phyloP scores from a whole-genome alignment of 768 basidiomycete species.

The Pleurotus platypus region DNA sequence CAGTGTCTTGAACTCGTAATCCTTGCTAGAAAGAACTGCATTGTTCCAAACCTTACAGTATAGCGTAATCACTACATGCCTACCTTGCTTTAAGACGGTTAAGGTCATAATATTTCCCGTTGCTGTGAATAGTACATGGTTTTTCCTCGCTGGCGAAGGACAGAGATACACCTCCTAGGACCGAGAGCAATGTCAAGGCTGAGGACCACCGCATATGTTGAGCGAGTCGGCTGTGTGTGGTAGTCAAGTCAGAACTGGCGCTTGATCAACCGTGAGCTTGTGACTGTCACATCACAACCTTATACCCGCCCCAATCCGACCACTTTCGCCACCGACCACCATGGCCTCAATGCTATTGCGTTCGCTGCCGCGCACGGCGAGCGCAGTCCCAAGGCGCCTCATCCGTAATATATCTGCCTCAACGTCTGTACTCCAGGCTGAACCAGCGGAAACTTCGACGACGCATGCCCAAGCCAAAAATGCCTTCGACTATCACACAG shows the following conservation, averaged over 20 bases:
- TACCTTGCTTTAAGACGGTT: slow-evolving; percentile 59
- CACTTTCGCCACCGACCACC: slow-evolving; percentile 25
- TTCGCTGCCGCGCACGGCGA: slow-evolving; percentile 49
- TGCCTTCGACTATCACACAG: slow-evolving; percentile 64
- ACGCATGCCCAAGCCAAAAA: slow-evolving; percentile 34
- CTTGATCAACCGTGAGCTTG: too few relatives aligned
- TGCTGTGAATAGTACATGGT: slow-evolving; percentile 57
- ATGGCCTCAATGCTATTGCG: slow-evolving; percentile 71
- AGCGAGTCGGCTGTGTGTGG: background rate
- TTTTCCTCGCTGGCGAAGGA: slow-evolving; percentile 33
- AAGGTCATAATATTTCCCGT: slow-evolving; percentile 64
- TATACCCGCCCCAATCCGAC: slow-evolving; percentile 34
- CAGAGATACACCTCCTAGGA: background rate
- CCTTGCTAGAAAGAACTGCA: slow-evolving; percentile 43
- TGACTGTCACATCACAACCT: slow-evolving; percentile 19
- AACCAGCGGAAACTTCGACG: slow-evolving; percentile 18
- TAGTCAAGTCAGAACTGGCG: too few relatives aligned
- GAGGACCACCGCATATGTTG: slow-evolving; percentile 14
- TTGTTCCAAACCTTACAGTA: slow-evolving; percentile 5
- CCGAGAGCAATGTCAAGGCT: background rate
- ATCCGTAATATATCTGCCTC: slow-evolving; percentile 36
- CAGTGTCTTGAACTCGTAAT: slow-evolving; percentile 53
- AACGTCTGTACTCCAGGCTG: slow-evolving; percentile 23
- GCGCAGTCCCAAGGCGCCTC: slow-evolving; percentile 23
- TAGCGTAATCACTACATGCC: slow-evolving; percentile 13